A percentile compares a stretch with the other conserved stretches of the same genome.
Conservation (phyloP, 371 early-diverging fungal species). For the Syncephalastrum racemosum region DNA sequence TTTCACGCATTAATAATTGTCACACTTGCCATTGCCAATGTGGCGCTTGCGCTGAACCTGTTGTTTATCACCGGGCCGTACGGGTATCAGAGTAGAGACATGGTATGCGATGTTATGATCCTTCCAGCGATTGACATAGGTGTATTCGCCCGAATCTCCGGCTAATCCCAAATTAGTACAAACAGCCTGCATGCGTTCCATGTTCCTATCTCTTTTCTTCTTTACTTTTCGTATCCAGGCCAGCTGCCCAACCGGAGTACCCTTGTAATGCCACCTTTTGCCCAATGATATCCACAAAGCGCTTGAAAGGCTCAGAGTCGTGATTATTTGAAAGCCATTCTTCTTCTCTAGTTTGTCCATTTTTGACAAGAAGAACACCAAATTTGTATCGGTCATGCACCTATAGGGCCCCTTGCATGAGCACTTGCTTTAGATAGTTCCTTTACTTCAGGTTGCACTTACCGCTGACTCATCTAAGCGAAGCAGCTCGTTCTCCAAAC, state of each 20-base stretch:
- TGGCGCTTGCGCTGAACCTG: slow-evolving; percentile 85
- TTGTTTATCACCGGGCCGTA: slow-evolving; percentile 68
- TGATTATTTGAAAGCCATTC: slow-evolving; percentile 73
- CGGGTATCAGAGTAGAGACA: slow-evolving; percentile 81
- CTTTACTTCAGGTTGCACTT: slow-evolving; percentile 9
- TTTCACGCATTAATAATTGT: background rate
- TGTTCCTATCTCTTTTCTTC: background rate
- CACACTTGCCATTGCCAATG: slow-evolving; percentile 73
- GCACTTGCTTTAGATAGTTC: slow-evolving; percentile 28
- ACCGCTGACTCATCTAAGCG: slow-evolving; percentile 56
- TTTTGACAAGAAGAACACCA: slow-evolving; percentile 68
- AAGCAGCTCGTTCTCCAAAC: slow-evolving; percentile 55
- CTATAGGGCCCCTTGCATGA: slow-evolving; percentile 30
- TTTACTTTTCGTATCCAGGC: slow-evolving; percentile 76
- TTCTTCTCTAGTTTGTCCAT: slow-evolving; percentile 74
- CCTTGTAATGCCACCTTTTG: slow-evolving; percentile 69
- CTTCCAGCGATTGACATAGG: slow-evolving; percentile 74
- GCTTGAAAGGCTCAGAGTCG: slow-evolving; percentile 58
- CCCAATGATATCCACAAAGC: slow-evolving; percentile 71
- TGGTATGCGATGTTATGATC: slow-evolving; percentile 85
- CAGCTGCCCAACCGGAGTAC: slow-evolving; percentile 81
- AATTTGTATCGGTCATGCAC: slow-evolving; percentile 76
- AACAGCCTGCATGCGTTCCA: too few relatives aligned
- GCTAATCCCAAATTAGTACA: slow-evolving; percentile 29
- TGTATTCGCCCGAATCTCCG: slow-evolving; percentile 77